These are phyloP conservation scores for Cylindrodendrum hubeiense DNA, from an alignment of 2,329 filamentous ascomycete species.

Conservation along the genomic window DNA sequence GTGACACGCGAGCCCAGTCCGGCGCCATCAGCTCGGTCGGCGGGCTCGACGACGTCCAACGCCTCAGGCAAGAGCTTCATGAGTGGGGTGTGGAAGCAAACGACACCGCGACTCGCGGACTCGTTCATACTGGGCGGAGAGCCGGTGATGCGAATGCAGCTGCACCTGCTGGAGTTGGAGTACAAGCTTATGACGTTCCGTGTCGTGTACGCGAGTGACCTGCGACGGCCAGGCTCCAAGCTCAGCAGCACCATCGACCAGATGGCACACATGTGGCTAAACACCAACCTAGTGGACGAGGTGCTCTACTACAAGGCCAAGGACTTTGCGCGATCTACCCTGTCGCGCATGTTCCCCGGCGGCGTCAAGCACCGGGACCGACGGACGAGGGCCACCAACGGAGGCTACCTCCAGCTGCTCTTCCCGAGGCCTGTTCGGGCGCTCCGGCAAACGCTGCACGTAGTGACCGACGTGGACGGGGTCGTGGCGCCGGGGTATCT, in stretches of 20 bases:
- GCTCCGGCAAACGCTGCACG: constrained; percentile 19
- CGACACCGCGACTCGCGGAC: constrained; percentile 13
- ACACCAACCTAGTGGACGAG: constrained; percentile 24
- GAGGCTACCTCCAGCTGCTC: constrained; percentile 16
- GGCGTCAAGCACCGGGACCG: constrained; percentile 7
- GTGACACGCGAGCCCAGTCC: constrained; percentile 14
- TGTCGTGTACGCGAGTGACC: constrained; percentile 23
- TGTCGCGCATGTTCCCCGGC: constrained; percentile 1
- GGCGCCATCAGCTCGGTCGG: constrained; percentile 19
- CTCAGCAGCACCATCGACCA: constrained; percentile 20
- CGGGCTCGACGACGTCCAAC: constrained; percentile 10
- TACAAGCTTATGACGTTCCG: constrained; percentile 27
- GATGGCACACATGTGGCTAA: constrained; percentile 26
- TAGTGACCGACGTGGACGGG: constrained; percentile 13
- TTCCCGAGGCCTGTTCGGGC: constrained; percentile 12
- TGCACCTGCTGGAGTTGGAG: constrained; percentile 25
- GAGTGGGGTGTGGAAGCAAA: constrained; percentile 15
- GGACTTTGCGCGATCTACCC: constrained; percentile 19
- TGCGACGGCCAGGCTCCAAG: constrained; percentile 5
- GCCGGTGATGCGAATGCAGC: constrained; percentile 20
- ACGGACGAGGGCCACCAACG: neutral
- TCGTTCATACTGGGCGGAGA: neutral
- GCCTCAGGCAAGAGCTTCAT: constrained; percentile 12
- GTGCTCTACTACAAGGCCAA: constrained; percentile 24
- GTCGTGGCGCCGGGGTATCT: constrained; percentile 15